Conservation (phyloP, 2,329 filamentous ascomycete genomes). For the Fusarium clavum region DNA sequence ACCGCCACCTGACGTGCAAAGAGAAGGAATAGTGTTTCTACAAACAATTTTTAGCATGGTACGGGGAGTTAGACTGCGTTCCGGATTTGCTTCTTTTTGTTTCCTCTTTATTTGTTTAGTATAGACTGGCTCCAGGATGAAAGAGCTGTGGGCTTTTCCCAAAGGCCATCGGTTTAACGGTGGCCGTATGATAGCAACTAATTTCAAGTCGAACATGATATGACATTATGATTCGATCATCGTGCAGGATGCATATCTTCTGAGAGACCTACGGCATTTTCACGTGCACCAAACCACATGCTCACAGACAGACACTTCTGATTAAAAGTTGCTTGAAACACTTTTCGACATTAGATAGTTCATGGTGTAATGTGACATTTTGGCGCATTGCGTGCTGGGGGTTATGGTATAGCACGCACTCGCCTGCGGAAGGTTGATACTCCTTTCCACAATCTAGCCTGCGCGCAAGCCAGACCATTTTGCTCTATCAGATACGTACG, state of each 20-base stretch:
- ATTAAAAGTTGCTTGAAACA: conserved; percentile 27
- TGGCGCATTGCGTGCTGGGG: conserved; percentile 39
- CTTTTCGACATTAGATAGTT: conserved; percentile 37
- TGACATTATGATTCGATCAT: background rate
- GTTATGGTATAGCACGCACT: conserved; percentile 41
- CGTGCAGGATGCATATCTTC: background rate
- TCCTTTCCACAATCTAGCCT: conserved; percentile 44
- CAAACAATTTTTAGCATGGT: conserved; percentile 36
- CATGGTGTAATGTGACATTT: conserved; percentile 43
- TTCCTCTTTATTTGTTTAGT: conserved; percentile 6
- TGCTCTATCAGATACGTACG: conserved; percentile 52
- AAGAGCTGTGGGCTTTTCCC: conserved; percentile 1
- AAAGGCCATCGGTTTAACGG: background rate
- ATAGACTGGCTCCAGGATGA: conserved; percentile 25
- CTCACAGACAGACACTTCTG: background rate
- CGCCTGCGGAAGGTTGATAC: conserved; percentile 36
- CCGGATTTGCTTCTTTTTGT: background rate
- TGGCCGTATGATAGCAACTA: background rate
- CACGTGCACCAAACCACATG: conserved; percentile 5
- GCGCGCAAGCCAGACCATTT: conserved; percentile 47
- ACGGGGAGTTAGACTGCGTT: conserved; percentile 40
- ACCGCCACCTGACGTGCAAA: background rate
- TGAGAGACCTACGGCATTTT: conserved; percentile 1
- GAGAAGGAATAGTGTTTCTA: conserved; percentile 12
- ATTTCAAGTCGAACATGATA: background rate